These are phyloP conservation scores for Phaseolus coccineus DNA, from an alignment of 331 rosid species.

Conservation along the genomic window DNA sequence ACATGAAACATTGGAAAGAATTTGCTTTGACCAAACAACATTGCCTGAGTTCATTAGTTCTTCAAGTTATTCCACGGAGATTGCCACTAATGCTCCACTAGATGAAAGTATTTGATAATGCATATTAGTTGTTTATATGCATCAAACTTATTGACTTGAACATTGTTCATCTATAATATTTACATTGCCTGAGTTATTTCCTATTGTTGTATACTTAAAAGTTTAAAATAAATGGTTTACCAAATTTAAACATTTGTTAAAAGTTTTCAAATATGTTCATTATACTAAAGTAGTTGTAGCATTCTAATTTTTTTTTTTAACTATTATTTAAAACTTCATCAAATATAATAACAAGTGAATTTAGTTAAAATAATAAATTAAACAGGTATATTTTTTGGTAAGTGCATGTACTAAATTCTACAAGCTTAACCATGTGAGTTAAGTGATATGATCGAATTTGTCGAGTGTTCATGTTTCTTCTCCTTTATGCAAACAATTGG, in stretches of 20 bases:
- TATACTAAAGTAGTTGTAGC: too few relatives aligned
- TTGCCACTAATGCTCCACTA: background rate
- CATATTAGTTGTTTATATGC: background rate
- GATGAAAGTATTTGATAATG: background rate
- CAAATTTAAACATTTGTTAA: background rate
- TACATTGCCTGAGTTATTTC: background rate
- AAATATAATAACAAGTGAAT: too few relatives aligned
- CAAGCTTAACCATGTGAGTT: too few relatives aligned
- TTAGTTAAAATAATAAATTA: too few relatives aligned
- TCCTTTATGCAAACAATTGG: too few relatives aligned
- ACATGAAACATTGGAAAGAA: background rate
- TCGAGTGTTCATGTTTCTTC: too few relatives aligned
- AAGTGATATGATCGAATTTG: too few relatives aligned
- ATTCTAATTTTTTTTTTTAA: too few relatives aligned
- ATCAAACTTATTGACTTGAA: background rate
- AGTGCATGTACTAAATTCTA: too few relatives aligned
- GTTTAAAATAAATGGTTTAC: background rate
- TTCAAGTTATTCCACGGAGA: background rate
- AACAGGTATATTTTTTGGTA: too few relatives aligned
- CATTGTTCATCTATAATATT: background rate
- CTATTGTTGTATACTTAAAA: background rate
- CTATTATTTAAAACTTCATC: too few relatives aligned
- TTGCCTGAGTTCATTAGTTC: background rate
- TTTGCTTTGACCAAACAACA: too few relatives aligned
- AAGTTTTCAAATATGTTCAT: background rate